phyloP scores from a whole-genome alignment of 108 stramenopile species.

The Discostella pseudostelligera region DNA sequence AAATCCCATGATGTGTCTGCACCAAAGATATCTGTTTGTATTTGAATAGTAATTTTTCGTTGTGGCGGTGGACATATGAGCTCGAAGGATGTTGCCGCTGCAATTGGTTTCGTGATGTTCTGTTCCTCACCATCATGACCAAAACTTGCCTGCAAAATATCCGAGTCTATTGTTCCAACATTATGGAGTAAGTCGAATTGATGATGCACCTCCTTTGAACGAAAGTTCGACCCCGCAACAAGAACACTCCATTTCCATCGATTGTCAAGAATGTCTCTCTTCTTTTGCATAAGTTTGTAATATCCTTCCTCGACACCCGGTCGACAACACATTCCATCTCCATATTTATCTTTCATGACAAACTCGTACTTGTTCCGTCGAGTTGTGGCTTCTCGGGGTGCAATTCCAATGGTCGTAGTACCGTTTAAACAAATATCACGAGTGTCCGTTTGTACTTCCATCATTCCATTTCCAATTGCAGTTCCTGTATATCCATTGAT shows the following conservation, averaged over 20 bases:
- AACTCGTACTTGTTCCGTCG: slow-evolving; percentile 16
- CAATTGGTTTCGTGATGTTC: background rate
- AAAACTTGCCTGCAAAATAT: background rate
- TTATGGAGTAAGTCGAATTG: slow-evolving; percentile 9
- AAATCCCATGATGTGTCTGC: slow-evolving; percentile 35
- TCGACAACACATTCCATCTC: slow-evolving; percentile 28
- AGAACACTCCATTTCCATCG: slow-evolving; percentile 15
- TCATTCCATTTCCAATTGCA: slow-evolving; percentile 12
- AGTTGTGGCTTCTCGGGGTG: background rate
- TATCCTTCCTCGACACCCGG: slow-evolving; percentile 25
- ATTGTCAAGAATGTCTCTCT: background rate
- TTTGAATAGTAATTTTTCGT: slow-evolving; percentile 34
- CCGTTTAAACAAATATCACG: slow-evolving; percentile 24
- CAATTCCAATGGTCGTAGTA: background rate
- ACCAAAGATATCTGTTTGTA: slow-evolving; percentile 30
- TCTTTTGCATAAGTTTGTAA: slow-evolving; percentile 27
- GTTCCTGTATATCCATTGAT: slow-evolving; percentile 1
- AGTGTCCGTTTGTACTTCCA: slow-evolving; percentile 10
- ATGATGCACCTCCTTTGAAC: slow-evolving; percentile 17
- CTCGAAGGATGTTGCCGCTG: background rate
- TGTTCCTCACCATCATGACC: slow-evolving; percentile 3
- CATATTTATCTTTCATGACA: slow-evolving; percentile 15
- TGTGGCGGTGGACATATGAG: slow-evolving; percentile 15
- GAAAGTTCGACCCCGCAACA: slow-evolving; percentile 23
- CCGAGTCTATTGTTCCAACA: background rate